Evolutionary conservation across 1,284 basidiomycete genomes (phyloP).

Genomic region (Rhodotorula sp.): DNA sequence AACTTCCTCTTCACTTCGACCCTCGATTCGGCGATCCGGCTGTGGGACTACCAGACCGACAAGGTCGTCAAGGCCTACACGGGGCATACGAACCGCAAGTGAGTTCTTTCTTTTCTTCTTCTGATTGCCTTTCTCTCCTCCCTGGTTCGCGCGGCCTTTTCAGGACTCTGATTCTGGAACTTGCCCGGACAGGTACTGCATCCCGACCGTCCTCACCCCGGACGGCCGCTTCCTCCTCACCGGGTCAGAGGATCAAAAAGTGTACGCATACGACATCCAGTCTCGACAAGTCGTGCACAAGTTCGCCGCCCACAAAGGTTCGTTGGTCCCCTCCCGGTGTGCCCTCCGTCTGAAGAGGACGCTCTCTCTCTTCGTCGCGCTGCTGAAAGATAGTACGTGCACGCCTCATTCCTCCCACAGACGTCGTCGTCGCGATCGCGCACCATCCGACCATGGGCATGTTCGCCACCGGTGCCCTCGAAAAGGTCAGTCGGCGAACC

Average conservation of each 20-base stretch:
- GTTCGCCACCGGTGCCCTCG: slow-evolving; percentile 33
- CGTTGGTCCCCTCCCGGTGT: slow-evolving; percentile 24
- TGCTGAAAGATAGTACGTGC: fast-evolving
- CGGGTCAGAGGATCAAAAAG: slow-evolving; percentile 84
- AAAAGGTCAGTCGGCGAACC: slow-evolving; percentile 21
- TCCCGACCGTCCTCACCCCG: slow-evolving; percentile 33
- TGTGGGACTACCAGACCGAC: slow-evolving; percentile 92
- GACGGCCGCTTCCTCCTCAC: slow-evolving; percentile 63
- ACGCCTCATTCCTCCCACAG: slow-evolving; percentile 49
- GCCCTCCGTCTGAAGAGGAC: neutral
- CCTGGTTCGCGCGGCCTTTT: no score
- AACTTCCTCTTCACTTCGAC: slow-evolving; percentile 83
- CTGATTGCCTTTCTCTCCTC: slow-evolving; percentile 49
- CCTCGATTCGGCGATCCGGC: slow-evolving; percentile 84
- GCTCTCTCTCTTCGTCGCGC: neutral
- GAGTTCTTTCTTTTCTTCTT: slow-evolving; percentile 52
- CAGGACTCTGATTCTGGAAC: neutral
- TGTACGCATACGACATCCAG: slow-evolving; percentile 90
- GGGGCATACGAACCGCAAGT: slow-evolving; percentile 77
- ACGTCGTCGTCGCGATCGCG: slow-evolving; percentile 69
- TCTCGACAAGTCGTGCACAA: slow-evolving; percentile 69
- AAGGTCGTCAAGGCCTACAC: slow-evolving; percentile 89
- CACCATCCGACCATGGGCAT: slow-evolving; percentile 23
- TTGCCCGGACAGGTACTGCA: slow-evolving; percentile 26
- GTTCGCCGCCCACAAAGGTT: slow-evolving; percentile 76